These are phyloP conservation scores for Didymella keratinophila DNA, from an alignment of 2,329 filamentous ascomycete species.

Conservation along the genomic window DNA sequence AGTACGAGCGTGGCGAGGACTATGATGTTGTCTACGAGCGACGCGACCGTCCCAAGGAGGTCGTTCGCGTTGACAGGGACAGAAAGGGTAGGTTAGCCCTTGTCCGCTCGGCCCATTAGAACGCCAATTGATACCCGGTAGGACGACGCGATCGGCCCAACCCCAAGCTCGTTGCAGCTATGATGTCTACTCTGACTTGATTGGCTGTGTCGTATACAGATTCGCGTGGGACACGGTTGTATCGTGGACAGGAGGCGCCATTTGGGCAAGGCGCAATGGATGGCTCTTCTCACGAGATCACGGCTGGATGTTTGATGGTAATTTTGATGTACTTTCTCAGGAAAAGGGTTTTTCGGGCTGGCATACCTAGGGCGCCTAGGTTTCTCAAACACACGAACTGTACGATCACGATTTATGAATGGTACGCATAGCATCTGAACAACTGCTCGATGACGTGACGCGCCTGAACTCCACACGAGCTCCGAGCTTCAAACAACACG, in stretches of 20 bases:
- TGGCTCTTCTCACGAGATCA: constrained; percentile 3
- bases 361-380: neutral
- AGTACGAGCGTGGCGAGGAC: constrained; percentile 64
- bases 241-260: neutral
- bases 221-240: neutral
- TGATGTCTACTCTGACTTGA: constrained; percentile 54
- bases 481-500: constrained; percentile 6
- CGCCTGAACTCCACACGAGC: constrained; percentile 12
- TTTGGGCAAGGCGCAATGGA: neutral
- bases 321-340: neutral
- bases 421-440: neutral
- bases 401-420: constrained; percentile 23
- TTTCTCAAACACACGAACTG: constrained; percentile 9
- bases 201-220: neutral
- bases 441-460: neutral
- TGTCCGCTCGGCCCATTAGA: constrained; percentile 73
- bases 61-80: constrained; percentile 82
- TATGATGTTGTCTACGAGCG: constrained; percentile 71
- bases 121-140: constrained; percentile 48
- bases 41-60: constrained; percentile 59
- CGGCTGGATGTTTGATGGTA: constrained; percentile 15
- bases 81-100: constrained; percentile 95
- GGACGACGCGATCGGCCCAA: constrained; percentile 49
- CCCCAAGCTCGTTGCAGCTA: constrained; percentile 55
- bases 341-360: neutral